Evolutionary conservation across 2,329 filamentous ascomycete species (phyloP).

Genomic region (Fulvia fulva): DNA sequence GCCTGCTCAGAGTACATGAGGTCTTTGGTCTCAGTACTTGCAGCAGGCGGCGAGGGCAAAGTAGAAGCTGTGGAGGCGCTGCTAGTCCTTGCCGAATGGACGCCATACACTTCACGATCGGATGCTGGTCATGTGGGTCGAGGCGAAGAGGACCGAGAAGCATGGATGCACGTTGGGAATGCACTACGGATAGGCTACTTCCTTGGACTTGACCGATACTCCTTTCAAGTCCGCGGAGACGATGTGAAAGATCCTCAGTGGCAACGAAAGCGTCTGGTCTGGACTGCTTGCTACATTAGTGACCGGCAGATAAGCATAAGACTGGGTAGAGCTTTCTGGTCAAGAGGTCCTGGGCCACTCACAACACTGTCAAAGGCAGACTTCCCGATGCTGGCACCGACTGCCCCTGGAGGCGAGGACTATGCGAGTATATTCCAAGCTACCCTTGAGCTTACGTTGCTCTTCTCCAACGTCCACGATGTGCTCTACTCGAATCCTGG

Average conservation of each 20-base stretch:
- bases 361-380: constrained; percentile 62
- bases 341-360: constrained; percentile 64
- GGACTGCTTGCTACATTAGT: constrained; percentile 65
- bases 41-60: constrained; percentile 62
- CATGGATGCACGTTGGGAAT: constrained; percentile 73
- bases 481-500: constrained; percentile 68
- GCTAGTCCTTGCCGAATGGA: constrained; percentile 69
- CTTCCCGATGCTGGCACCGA: constrained; percentile 62
- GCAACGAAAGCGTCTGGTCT: constrained; percentile 62
- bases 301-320: constrained; percentile 67
- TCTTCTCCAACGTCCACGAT: constrained; percentile 71
- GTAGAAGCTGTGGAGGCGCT: constrained; percentile 69
- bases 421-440: constrained; percentile 67
- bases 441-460: constrained; percentile 65
- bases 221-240: constrained; percentile 56
- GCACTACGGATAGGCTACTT: constrained; percentile 68
- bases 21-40: constrained; percentile 61
- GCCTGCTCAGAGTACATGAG: constrained; percentile 68
- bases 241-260: constrained; percentile 57
- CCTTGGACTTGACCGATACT: constrained; percentile 64
- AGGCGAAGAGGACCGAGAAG: constrained; percentile 69
- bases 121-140: constrained; percentile 61
- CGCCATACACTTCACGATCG: constrained; percentile 60
- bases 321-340: constrained; percentile 71
- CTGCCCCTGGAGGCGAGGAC: constrained; percentile 59